A percentile compares a stretch with the other conserved stretches of the same genome.
Evolutionary conservation across 1,284 basidiomycete species (phyloP).

Genomic region (Fistulinella staudtii): DNA sequence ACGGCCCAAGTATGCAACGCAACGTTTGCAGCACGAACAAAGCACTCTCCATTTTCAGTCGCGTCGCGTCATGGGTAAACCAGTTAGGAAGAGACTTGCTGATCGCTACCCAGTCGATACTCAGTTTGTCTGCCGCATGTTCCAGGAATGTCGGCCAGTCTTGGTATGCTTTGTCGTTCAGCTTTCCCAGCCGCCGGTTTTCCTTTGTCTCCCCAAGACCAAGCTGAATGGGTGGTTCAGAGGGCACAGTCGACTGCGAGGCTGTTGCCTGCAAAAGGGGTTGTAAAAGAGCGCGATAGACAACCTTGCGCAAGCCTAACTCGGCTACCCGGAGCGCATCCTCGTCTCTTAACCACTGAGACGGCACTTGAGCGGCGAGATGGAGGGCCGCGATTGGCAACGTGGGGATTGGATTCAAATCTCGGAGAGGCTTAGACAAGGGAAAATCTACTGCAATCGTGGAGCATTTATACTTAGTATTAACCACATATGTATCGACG

Average conservation of each 20-base stretch:
- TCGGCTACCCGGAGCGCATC: constrained; percentile 25
- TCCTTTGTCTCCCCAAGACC: constrained; percentile 35
- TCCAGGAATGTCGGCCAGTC: constrained; percentile 45
- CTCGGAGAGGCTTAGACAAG: constrained; percentile 31
- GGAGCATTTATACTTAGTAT: constrained; percentile 6
- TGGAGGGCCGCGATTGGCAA: constrained; percentile 45
- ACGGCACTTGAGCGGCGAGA: constrained; percentile 50
- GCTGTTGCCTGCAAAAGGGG: constrained; percentile 19
- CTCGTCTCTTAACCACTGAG: constrained; percentile 36
- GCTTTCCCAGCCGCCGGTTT: constrained; percentile 45
- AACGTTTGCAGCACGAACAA: constrained; percentile 46
- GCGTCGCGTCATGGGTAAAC: constrained; percentile 20
- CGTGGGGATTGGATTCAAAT: constrained; percentile 17
- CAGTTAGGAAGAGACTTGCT: constrained; percentile 22
- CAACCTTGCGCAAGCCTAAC: constrained; percentile 57
- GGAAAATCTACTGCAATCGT: constrained; percentile 40
- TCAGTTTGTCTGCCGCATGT: constrained; percentile 37
- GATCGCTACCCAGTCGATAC: constrained; percentile 30
- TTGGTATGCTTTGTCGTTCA: constrained; percentile 42
- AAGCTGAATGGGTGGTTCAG: constrained; percentile 13
- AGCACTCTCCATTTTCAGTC: constrained; percentile 32
- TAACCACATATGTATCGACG: constrained; percentile 8
- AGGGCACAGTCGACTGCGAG: constrained; percentile 1
- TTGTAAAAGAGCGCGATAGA: constrained; percentile 57
- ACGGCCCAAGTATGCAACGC: constrained; percentile 49